Percentiles rank a stretch among this genome's conserved stretches.
These are phyloP conservation scores for Gossypium laxum DNA, from an alignment of 441 rosid species.

Conservation along the genomic window DNA sequence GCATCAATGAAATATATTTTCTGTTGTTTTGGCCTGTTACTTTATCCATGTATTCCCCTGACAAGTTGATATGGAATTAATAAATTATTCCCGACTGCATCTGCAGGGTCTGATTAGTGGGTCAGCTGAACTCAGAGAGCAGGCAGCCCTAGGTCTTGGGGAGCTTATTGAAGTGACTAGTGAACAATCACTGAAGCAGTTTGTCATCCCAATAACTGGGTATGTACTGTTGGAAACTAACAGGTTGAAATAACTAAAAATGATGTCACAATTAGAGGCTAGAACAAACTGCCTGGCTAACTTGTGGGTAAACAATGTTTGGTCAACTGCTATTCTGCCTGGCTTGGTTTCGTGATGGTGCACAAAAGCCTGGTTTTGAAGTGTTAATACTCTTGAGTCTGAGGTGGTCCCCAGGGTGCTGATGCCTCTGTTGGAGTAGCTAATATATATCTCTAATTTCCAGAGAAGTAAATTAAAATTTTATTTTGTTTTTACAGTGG, in stretches of 20 bases:
- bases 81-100: conserved; percentile 13
- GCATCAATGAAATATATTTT: not conserved
- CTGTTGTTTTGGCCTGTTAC: not conserved
- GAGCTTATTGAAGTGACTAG: conserved; percentile 97
- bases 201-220: conserved; percentile 97
- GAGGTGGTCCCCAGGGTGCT: not conserved
- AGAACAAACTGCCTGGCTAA: not conserved
- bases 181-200: conserved; percentile 79
- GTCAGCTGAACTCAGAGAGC: conserved; percentile 89
- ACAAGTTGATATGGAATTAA: not conserved
- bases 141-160: conserved; percentile 97
- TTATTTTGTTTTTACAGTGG: not conserved
- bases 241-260: not conserved
- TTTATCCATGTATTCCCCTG: not conserved
- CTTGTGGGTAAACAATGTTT: not conserved
- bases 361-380: not conserved
- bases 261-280: not conserved
- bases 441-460: not conserved
- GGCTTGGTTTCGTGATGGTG: not conserved
- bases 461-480: not conserved
- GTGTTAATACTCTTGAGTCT: not conserved
- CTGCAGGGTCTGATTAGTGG: conserved; percentile 81
- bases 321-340: not conserved
- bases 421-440: not conserved
- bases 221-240: conserved; percentile 24